A percentile compares a stretch with the other conserved stretches of the same genome.
phyloP scores from a whole-genome alignment of 202 grass and related monocot species.

The Cymbopogon flexuosus region DNA sequence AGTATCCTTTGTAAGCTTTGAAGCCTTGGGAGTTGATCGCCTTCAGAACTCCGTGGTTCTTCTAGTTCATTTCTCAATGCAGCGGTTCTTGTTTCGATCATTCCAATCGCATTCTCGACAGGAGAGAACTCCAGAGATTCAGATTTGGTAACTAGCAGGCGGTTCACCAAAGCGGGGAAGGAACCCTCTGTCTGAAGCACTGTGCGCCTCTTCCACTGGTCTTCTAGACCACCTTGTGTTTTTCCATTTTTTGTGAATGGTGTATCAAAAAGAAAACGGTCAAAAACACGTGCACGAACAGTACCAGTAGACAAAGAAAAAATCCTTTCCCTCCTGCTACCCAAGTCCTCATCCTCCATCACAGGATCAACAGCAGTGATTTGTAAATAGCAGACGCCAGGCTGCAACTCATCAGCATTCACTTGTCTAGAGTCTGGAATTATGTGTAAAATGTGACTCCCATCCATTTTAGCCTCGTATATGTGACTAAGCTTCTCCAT shows the following conservation, averaged over 20 bases:
- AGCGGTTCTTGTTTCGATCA: constrained; percentile 94
- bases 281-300: constrained; percentile 84
- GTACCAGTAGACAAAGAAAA: constrained; percentile 79
- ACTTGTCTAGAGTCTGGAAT: constrained; percentile 99
- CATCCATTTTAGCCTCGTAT: constrained; percentile 92
- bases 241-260: constrained; percentile 99
- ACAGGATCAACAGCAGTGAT: constrained; percentile 98
- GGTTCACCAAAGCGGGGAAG: constrained; percentile 91
- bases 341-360: constrained; percentile 96
- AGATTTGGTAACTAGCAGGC: constrained; percentile 76
- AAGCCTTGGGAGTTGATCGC: constrained; percentile 89
- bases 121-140: constrained; percentile 96
- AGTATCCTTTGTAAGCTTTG: constrained; percentile 98
- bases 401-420: constrained; percentile 83
- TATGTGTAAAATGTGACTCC: constrained; percentile 77
- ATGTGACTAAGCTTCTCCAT: constrained; percentile 96
- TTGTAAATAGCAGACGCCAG: constrained; percentile 88
- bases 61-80: constrained; percentile 96
- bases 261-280: constrained; percentile 87
- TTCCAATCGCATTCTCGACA: constrained; percentile 97
- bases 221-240: constrained; percentile 89
- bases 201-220: constrained; percentile 96
- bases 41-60: constrained; percentile 92
- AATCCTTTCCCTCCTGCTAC: constrained; percentile 93
- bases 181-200: constrained; percentile 89